These are phyloP conservation scores for Gossypium armourianum DNA, from an alignment of 441 rosid genomes.

Conservation along the genomic window DNA sequence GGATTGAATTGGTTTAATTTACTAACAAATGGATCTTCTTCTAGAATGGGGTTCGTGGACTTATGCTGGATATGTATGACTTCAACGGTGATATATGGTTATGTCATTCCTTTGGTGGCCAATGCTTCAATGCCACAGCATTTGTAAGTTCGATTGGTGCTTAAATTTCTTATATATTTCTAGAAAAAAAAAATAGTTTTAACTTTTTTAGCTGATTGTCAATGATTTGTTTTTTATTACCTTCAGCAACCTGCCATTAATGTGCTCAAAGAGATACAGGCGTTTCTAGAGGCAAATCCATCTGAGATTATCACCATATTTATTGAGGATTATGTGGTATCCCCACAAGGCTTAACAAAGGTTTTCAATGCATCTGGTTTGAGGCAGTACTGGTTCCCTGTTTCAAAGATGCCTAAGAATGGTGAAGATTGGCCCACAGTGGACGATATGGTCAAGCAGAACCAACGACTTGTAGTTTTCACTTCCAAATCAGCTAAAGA, in stretches of 20 bases:
- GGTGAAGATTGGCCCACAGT: slow-evolving; percentile 89
- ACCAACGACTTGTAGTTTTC: slow-evolving; percentile 70
- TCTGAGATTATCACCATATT: slow-evolving; percentile 79
- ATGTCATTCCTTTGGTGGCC: slow-evolving; percentile 64
- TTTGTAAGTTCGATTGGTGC: slow-evolving; percentile 49
- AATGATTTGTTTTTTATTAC: slow-evolving; percentile 8
- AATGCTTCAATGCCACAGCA: slow-evolving; percentile 61
- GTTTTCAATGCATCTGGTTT: slow-evolving; percentile 71
- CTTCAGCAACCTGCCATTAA: slow-evolving; percentile 73
- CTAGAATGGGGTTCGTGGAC: slow-evolving; percentile 89
- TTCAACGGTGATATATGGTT: slow-evolving; percentile 65
- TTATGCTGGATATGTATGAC: slow-evolving; percentile 88
- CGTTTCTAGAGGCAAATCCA: slow-evolving; percentile 54
- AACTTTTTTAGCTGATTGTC: neutral
- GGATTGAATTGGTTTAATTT: neutral
- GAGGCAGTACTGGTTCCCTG: slow-evolving; percentile 53
- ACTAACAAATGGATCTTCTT: slow-evolving; percentile 9
- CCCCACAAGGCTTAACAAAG: slow-evolving; percentile 63
- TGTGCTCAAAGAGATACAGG: slow-evolving; percentile 58
- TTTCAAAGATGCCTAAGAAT: slow-evolving; percentile 63
- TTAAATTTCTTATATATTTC: neutral
- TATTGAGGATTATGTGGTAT: slow-evolving; percentile 75
- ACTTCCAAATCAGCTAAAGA: slow-evolving; percentile 64
- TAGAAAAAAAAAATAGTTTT: neutral
- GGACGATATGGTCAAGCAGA: slow-evolving; percentile 70